Percentiles rank a stretch among this genome's conserved stretches.
These are phyloP conservation scores for Fusarium lyarnte DNA, from an alignment of 2,329 filamentous ascomycete species.

Conservation along the genomic window DNA sequence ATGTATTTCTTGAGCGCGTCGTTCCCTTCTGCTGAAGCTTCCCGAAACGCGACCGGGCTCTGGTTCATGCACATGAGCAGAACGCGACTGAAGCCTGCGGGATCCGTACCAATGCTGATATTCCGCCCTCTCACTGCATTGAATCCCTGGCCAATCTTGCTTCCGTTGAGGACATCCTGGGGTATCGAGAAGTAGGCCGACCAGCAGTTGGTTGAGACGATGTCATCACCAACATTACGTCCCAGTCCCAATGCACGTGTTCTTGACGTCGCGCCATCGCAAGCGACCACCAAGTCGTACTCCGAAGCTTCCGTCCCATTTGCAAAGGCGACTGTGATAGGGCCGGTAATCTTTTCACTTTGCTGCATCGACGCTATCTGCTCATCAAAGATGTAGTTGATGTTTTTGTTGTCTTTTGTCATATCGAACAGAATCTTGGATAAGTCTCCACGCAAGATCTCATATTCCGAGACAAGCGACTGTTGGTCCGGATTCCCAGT, in stretches of 20 bases:
- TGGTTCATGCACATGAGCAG: slow-evolving; percentile 50
- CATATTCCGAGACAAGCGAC: slow-evolving; percentile 17
- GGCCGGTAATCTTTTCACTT: neutral
- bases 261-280: slow-evolving; percentile 11
- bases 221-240: neutral
- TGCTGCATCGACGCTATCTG: slow-evolving; percentile 10
- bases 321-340: slow-evolving; percentile 5
- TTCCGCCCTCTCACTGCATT: slow-evolving; percentile 52
- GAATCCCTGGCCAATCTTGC: slow-evolving; percentile 49
- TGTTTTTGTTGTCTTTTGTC: slow-evolving; percentile 5
- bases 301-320: slow-evolving; percentile 7
- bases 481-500: slow-evolving; percentile 15
- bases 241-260: slow-evolving; percentile 9
- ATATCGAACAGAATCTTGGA: slow-evolving; percentile 9
- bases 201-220: slow-evolving; percentile 48
- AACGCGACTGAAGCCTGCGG: slow-evolving; percentile 45
- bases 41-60: slow-evolving; percentile 48
- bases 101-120: slow-evolving; percentile 48
- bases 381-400: slow-evolving; percentile 14
- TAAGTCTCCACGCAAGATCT: slow-evolving; percentile 13
- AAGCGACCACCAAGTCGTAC: slow-evolving; percentile 11
- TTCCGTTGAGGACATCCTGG: slow-evolving; percentile 51
- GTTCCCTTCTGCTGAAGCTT: slow-evolving; percentile 47
- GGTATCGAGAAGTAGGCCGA: slow-evolving; percentile 54
- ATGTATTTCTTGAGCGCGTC: slow-evolving; percentile 49